Conservation (phyloP, 176 grass and related monocot genomes). For the Stipa capillata region DNA sequence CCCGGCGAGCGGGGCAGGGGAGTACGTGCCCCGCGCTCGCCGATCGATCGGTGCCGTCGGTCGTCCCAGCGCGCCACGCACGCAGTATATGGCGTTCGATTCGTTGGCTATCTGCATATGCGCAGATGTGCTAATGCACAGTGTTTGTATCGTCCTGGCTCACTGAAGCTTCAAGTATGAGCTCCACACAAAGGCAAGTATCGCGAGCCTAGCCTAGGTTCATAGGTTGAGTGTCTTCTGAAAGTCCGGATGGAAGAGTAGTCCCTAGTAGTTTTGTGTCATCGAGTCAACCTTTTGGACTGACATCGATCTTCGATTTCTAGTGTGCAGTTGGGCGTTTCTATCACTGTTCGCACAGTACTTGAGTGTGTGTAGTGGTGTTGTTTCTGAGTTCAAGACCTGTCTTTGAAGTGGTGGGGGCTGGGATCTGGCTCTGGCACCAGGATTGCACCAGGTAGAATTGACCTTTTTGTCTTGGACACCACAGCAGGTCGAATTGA, state of each 20-base stretch:
- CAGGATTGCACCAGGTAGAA: background rate
- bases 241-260: background rate
- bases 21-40: background rate
- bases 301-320: background rate
- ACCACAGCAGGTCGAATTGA: background rate
- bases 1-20: background rate
- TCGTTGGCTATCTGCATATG: background rate
- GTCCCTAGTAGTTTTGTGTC: background rate
- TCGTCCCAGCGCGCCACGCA: background rate
- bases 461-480: background rate
- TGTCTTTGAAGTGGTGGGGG: background rate
- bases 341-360: background rate
- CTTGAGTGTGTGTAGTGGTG: background rate
- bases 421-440: background rate
- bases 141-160: background rate
- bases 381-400: background rate
- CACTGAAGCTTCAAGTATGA: background rate
- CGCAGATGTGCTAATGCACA: background rate
- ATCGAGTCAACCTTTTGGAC: background rate
- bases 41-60: background rate
- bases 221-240: background rate
- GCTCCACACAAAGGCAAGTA: background rate
- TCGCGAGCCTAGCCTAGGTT: slow-evolving; percentile 2
- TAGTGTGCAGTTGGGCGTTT: background rate
- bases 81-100: background rate